Percentiles rank a stretch among this genome's conserved stretches.
Evolutionary conservation across 2,329 filamentous ascomycete species (phyloP).

Genomic region (Thelonectria discophora): DNA sequence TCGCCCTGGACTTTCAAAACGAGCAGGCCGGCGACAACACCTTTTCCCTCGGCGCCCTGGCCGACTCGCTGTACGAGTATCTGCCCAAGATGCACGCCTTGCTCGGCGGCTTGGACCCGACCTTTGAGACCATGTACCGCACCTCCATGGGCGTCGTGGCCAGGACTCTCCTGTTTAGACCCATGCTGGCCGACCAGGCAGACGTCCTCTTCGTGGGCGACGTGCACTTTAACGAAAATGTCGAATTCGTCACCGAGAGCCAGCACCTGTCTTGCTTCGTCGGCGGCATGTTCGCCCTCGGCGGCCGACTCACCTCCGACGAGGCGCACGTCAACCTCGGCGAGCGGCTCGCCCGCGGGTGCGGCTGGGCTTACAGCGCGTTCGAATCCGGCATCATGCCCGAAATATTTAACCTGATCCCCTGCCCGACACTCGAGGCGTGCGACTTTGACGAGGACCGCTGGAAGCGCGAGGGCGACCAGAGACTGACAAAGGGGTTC

Average conservation of each 20-base stretch:
- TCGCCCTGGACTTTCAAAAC: slow-evolving; percentile 65
- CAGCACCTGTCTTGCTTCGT: slow-evolving; percentile 73
- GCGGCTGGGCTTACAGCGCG: slow-evolving; percentile 65
- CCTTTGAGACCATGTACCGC: slow-evolving; percentile 74
- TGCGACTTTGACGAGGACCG: slow-evolving; percentile 46
- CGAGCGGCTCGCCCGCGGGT: slow-evolving; percentile 60
- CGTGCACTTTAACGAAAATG: slow-evolving; percentile 39
- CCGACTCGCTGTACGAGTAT: slow-evolving; percentile 70
- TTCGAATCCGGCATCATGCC: slow-evolving; percentile 68
- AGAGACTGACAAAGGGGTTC: slow-evolving; percentile 64
- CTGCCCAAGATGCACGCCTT: slow-evolving; percentile 71
- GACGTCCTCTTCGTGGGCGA: slow-evolving; percentile 64
- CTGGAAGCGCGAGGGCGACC: slow-evolving; percentile 40
- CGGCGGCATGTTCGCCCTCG: slow-evolving; percentile 73
- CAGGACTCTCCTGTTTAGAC: slow-evolving; percentile 73
- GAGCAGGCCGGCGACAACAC: slow-evolving; percentile 59
- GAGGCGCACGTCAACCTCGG: slow-evolving; percentile 58
- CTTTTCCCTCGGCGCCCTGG: slow-evolving; percentile 63
- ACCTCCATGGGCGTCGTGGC: slow-evolving; percentile 68
- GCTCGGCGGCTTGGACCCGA: slow-evolving; percentile 67
- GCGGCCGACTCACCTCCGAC: slow-evolving; percentile 65
- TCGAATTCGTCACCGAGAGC: slow-evolving; percentile 41
- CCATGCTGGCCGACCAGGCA: slow-evolving; percentile 67
- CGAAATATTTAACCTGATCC: slow-evolving; percentile 59
- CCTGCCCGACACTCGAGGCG: slow-evolving; percentile 50